Evolutionary conservation across 2,329 filamentous ascomycete species (phyloP), one percentile per base, ranked within the genome.

Genomic region (Hymenoscyphus salicellus): DNA sequence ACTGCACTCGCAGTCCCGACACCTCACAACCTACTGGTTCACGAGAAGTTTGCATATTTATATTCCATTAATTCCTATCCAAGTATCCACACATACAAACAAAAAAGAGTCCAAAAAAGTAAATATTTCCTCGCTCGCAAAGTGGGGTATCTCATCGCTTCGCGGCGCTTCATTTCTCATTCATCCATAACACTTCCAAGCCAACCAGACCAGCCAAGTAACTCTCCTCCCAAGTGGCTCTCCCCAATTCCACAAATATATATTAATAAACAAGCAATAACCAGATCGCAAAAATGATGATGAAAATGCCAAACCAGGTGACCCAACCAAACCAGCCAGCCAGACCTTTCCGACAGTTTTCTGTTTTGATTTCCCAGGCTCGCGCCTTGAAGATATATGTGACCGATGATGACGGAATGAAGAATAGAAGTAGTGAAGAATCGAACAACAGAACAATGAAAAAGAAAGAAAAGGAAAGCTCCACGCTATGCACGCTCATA

Each of bases 401-500:
- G 36, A 38, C 36, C 28, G 28, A 30, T 30, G 36, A 38, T 38
- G 36, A 38, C 36, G 36, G 36, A 38, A 38, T 17, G 28, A 38
- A 17, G 36, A 38, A 38, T 38, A 38, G 16, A 38, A 38, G 36
- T 38, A 38, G 11, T 38, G 36, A 26, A 52, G 46, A 52, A 52
- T 23, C 20, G 20, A 52, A 52, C n/a, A 11, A 14, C 14, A 52
- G 14, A 52, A 5, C 10, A 26, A 52, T 14, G 4, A 14, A 52
- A 26, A 23, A 26, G 11, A 49, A 20, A 49, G 14, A 46, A 23
- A 52, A 46, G 14, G 14, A 7, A 17, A 59, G n/a, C 28, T 62
- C 52, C 46, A 61, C 64, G 64, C 64, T 66, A 66, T 66, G 64
- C 64, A 61, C 26, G 43, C 58, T 52, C 46, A 23, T 52, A 52